Base-by-base conservation (phyloP, 768 basidiomycete species). In the Suillus occidentalis region DNA sequence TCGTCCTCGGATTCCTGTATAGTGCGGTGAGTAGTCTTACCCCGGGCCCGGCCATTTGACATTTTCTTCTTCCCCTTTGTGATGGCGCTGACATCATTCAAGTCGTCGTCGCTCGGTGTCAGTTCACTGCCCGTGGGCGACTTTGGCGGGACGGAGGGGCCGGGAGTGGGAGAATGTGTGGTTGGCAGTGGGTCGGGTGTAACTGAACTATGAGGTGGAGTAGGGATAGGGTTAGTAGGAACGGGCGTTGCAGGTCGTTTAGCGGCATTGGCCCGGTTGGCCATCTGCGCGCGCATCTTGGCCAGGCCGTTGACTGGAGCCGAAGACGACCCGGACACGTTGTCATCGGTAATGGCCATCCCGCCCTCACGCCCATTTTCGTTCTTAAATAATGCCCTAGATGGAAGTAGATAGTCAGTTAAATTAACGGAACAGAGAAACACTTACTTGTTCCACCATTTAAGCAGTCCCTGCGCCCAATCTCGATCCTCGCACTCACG, bases 301-400 rank as follows among this genome's bases (percentile, higher is more conserved):
- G 34, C 60, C 6, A 61, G 45, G 6, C 28, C 28, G 1, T 52
- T 52, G 28, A 61, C 4, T 7, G 22, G 36, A 16, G 14, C 49
- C 4, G n/a, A 47, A 6, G 60, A 61, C 4, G 18, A 61, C 14
- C 37, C 9, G 14, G 25, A 36, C 34, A 36, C 34, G 7, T 36
- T 18, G 16, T 52, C 28, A 1, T 52, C 16, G 2, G 28, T 6
- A 18, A 52, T 18, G 28, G 50, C 4, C 3, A 7, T 6, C 18
- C 50, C 28, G 16, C 50, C 42, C 6, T 58, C 22, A 2, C 10
- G 16, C 3, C 63, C 47, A 6, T 61, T 61, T 6, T 65, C 36
- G 20, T 65, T 37, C 28, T 50, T 50, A 28, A 65, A 61, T 4
- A 65, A 25, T 47, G 49, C 2, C 60, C 64, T 65, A 7, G 45